These are phyloP conservation scores for Candida sakaeoensis DNA, from an alignment of 805 yeast species.

Conservation along the genomic window DNA sequence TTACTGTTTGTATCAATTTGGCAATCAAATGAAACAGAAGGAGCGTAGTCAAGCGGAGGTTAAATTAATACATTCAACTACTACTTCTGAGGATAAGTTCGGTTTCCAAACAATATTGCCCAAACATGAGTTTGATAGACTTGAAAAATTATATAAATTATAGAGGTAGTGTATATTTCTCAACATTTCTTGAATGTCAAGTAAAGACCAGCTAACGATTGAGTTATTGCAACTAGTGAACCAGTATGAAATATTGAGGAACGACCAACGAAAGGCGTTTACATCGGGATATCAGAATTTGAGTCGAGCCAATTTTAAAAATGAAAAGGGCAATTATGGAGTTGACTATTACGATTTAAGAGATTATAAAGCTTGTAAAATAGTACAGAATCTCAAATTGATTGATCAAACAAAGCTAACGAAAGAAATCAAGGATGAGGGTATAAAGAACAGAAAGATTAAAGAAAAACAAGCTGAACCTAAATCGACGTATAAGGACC, in stretches of 20 bases:
- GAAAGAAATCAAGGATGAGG: slow-evolving; percentile 1
- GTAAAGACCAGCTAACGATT: slow-evolving; percentile 15
- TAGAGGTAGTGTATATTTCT: slow-evolving; percentile 6
- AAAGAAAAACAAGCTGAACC: slow-evolving; percentile 5
- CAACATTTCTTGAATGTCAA: slow-evolving; percentile 1
- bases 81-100: slow-evolving; percentile 25
- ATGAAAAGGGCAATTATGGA: slow-evolving; percentile 32
- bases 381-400: slow-evolving; percentile 10
- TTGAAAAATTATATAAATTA: slow-evolving; percentile 40
- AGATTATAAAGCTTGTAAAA: slow-evolving; percentile 23
- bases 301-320: slow-evolving; percentile 44
- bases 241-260: slow-evolving; percentile 27
- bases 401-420: slow-evolving; percentile 8
- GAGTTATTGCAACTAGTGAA: slow-evolving; percentile 28
- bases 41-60: slow-evolving; percentile 53
- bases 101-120: slow-evolving; percentile 46
- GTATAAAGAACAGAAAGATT: slow-evolving; percentile 10
- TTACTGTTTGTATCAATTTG: slow-evolving; percentile 49
- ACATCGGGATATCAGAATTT: slow-evolving; percentile 37
- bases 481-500: slow-evolving; percentile 19
- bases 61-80: slow-evolving; percentile 40
- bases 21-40: slow-evolving; percentile 49
- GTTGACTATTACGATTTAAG: slow-evolving; percentile 39
- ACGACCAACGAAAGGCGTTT: slow-evolving; percentile 18
- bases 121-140: slow-evolving; percentile 36